phyloP scores from a whole-genome alignment of 225 moss, liverwort and hornwort genomes.

The Anthoceros angustus region DNA sequence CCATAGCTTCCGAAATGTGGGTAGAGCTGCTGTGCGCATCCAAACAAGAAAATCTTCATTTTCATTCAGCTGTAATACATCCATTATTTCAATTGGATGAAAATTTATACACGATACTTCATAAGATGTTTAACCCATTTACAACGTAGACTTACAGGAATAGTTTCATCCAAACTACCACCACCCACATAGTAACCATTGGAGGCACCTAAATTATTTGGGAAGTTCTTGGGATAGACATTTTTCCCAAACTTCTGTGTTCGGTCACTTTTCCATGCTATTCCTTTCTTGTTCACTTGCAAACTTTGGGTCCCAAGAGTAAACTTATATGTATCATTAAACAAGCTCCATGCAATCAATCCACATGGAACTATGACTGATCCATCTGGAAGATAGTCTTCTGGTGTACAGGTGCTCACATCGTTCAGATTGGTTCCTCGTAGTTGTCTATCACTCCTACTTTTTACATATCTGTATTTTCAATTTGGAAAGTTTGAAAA shows the following conservation, averaged over 20 bases:
- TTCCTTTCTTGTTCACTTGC: background rate
- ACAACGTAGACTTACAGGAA: background rate
- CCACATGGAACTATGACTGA: slow-evolving; percentile 2
- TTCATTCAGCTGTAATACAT: background rate
- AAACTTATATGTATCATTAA: background rate
- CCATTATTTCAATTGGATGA: background rate
- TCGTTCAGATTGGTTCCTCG: background rate
- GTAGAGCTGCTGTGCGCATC: background rate
- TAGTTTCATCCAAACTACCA: background rate
- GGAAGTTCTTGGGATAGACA: background rate
- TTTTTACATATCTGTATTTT: background rate
- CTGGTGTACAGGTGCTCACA: background rate
- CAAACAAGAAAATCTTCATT: slow-evolving; percentile 1
- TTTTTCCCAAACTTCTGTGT: background rate
- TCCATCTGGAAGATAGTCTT: background rate
- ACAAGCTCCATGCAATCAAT: background rate
- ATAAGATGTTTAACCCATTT: too few species aligned
- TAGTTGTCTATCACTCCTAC: background rate
- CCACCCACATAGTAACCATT: background rate
- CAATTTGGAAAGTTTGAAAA: background rate
- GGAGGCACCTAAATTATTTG: background rate
- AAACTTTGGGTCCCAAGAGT: background rate
- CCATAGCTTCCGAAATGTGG: background rate
- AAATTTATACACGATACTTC: background rate
- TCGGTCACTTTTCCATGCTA: background rate